phyloP scores from a whole-genome alignment of 441 rosid genomes.

The Syzygium malaccense region DNA sequence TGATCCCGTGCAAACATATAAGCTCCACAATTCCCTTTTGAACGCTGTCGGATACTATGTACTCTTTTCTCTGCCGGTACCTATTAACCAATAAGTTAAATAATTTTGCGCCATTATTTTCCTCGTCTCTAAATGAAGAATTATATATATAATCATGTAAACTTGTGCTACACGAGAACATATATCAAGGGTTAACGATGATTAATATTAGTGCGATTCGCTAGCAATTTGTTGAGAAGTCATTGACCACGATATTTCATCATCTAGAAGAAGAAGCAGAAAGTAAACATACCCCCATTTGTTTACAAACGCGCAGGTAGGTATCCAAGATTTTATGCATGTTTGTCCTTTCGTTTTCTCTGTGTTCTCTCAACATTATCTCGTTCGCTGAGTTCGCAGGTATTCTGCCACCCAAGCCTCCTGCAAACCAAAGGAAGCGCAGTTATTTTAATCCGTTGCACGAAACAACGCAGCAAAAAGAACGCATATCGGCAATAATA shows the following conservation, averaged over 20 bases:
- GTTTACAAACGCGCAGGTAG: conserved; percentile 46
- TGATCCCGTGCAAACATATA: conserved; percentile 45
- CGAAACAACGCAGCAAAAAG: neutral
- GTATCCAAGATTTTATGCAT: conserved; percentile 42
- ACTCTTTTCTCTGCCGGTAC: conserved; percentile 59
- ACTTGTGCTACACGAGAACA: neutral
- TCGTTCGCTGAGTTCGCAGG: conserved; percentile 47
- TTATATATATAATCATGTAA: neutral
- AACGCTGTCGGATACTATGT: conserved; percentile 41
- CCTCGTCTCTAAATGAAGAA: neutral
- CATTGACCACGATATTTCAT: neutral
- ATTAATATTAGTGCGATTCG: neutral
- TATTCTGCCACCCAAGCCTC: conserved; percentile 49
- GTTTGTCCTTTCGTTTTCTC: conserved; percentile 47
- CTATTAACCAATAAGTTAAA: conserved; percentile 19
- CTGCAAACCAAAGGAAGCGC: conserved; percentile 24
- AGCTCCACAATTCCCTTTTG: conserved; percentile 70
- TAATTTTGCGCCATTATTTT: neutral
- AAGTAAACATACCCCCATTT: conserved; percentile 51
- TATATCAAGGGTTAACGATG: neutral
- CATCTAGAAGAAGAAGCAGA: conserved; percentile 2
- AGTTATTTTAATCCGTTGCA: neutral
- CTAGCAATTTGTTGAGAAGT: neutral
- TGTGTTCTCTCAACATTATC: conserved; percentile 47
- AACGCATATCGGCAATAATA: neutral